Base-by-base conservation (phyloP, 2,329 filamentous ascomycete genomes). In the Fusarium marasasianum region DNA sequence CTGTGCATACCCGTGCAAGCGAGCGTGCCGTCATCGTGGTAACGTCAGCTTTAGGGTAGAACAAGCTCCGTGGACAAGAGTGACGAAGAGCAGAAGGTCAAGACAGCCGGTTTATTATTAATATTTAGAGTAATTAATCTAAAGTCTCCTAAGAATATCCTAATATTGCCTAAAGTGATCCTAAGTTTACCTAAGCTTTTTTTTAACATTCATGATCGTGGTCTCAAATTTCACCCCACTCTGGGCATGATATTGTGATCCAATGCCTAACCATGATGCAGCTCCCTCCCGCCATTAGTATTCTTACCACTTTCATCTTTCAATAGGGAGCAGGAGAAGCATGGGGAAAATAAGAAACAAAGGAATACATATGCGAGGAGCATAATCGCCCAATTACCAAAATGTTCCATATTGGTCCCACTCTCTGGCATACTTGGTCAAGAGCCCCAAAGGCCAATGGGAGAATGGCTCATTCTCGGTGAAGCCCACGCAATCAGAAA, bases 1-100 rank as follows among this genome's bases (percentile, higher is more conserved):
- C 24, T 15, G 44, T 44, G 44, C 51, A 67, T 67, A 67, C 45
- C 65, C 65, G 65, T 62, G 35, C 48, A 56, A 33, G 60, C 14
- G 37, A 61, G 29, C 20, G 20, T 56, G 48, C 58, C 56, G 43
- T 66, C 48, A 24, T 67, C 35, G 29, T 44, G 41, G 31, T 58
- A 45, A n/a, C 31, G 35, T 55, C 29, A 12, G 41, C 47, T 31
- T 8, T 48, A 66, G 63, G 63, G 61, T 57, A 66, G 41, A 0
- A 13, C 50, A n/a, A 63, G 33, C 9, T 63, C 1, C 1, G 15
- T 13, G 7, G 22, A 13, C 1, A 8, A 33, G 15, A 3, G 10
- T 33, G 15, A 33, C 6, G 29, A 5, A 10, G 6, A 37, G n/a
- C 18, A 26, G n/a, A 24, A 24, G 24, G 4, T 24, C 24, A 24